Evolutionary conservation across 805 yeast genomes (phyloP).

Genomic region (Metschnikowia matae): DNA sequence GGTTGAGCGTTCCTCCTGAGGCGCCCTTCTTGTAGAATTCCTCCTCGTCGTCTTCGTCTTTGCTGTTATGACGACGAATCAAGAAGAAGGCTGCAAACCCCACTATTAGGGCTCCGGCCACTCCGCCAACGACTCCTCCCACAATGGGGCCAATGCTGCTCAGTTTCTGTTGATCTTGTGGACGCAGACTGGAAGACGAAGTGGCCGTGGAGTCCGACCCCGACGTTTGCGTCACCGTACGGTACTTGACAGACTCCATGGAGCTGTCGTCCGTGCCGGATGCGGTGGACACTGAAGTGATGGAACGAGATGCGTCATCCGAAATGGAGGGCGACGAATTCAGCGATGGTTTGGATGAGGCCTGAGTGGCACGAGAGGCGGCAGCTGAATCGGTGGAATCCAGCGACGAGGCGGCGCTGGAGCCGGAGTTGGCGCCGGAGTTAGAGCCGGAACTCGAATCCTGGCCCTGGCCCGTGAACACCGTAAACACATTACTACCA

Average conservation of each 20-base stretch:
- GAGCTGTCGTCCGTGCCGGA: background rate
- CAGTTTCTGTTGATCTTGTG: conserved; percentile 19
- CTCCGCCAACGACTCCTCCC: conserved; percentile 45
- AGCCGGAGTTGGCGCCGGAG: background rate
- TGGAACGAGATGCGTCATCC: background rate
- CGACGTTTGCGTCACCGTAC: conserved; percentile 14
- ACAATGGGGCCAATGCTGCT: conserved; percentile 38
- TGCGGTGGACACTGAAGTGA: background rate
- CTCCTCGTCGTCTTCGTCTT: conserved; percentile 48
- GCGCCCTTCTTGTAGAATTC: conserved; percentile 31
- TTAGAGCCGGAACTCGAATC: conserved; percentile 19
- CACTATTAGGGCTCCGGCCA: conserved; percentile 28
- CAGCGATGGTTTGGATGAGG: background rate
- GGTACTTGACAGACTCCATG: conserved; percentile 4
- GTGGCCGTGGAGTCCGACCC: conserved; percentile 7
- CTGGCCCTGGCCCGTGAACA: conserved; percentile 15
- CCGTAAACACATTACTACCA: conserved; percentile 30
- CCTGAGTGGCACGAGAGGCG: background rate
- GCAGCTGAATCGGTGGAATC: background rate
- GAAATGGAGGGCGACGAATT: background rate
- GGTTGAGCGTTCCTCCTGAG: conserved; percentile 21
- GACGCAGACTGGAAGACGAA: background rate
- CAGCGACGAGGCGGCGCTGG: background rate
- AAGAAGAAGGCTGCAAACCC: conserved; percentile 27
- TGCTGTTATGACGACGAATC: conserved; percentile 38